Evolutionary conservation across 1,139 yeast species (phyloP), one percentile per base, ranked within the genome.

Genomic region (Hanseniaspora sp.): DNA sequence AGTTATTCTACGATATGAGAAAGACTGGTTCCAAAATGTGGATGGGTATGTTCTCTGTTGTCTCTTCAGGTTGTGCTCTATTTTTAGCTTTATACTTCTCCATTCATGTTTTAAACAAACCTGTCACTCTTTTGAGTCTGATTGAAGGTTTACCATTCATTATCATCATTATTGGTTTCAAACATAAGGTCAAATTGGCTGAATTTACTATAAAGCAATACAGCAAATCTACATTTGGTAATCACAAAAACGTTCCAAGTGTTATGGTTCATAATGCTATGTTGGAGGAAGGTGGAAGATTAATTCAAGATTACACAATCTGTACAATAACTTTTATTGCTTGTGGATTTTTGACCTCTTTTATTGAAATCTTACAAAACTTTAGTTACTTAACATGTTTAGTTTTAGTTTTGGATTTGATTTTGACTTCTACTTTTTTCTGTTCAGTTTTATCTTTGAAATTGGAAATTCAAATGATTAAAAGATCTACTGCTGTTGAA

Each of bases 91-190:
- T 87, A 61, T 78, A 82, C 59, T 76, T 88, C 34, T 79, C 87
- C 35, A 68, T 68, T 18, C 64, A 64, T 52, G 67, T 76, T 54
- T 64, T 82, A n/a, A 70, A 74, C 42, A 66, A 75, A 46, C 76
- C 74, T 53, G 84, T 92, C 39, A 80, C 95, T 7, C 74, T 87
- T 56, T 72, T 86, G 57, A 81, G 88, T 58, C 74, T 92, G 61
- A 79, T 92, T 54, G 97, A 92, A 72, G 97, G 97, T 12, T 72
- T 92, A 52, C 98, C 98, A 30, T 92, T 92, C 69, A 75, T 92
- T 63, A 95, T 90, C 23, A 92, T 95, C 30, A 83, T 90, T 9
- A 80, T 92, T 63, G 98, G 98, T 1, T 92, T 92, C 70, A 90
- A 88, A 64, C 87, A 86, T 67, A 88, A 92, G 64, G 79, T 87